A percentile compares a stretch with the other conserved stretches of the same genome.
These are phyloP conservation scores for Emericellopsis atlantica DNA, from an alignment of 2,329 filamentous ascomycete genomes.

Conservation along the genomic window DNA sequence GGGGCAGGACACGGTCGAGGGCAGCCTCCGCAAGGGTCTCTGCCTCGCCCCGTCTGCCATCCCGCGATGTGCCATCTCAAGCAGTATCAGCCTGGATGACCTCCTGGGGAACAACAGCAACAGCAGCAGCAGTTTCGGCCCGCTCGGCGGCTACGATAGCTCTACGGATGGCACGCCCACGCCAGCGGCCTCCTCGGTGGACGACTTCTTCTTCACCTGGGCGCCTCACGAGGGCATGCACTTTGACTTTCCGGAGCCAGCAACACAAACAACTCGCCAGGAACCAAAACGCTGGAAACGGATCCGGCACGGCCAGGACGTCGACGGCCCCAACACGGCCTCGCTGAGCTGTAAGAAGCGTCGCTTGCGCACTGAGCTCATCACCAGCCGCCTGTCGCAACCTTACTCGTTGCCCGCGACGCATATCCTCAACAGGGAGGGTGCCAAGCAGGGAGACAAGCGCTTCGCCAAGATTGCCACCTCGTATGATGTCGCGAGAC, in stretches of 20 bases:
- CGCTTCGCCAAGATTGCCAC: conserved; percentile 35
- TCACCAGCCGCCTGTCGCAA: conserved; percentile 57
- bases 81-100: not conserved
- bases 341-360: conserved; percentile 52
- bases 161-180: too few relatives aligned
- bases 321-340: conserved; percentile 43
- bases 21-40: not conserved
- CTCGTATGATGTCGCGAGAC: conserved; percentile 19
- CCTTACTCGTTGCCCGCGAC: conserved; percentile 59
- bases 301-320: conserved; percentile 37
- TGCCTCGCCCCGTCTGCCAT: not conserved
- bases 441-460: conserved; percentile 27
- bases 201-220: too few relatives aligned
- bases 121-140: too few relatives aligned
- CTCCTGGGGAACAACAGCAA: not conserved
- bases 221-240: too few relatives aligned
- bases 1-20: too few relatives aligned
- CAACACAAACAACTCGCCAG: not conserved
- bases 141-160: too few relatives aligned
- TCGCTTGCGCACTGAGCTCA: conserved; percentile 46
- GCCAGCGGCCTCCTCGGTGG: too few relatives aligned
- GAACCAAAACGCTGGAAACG: conserved; percentile 28
- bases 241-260: too few relatives aligned
- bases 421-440: conserved; percentile 53
- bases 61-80: not conserved